Evolutionary conservation across 306 rosid species (phyloP).

Genomic region (Coriaria nepalensis): DNA sequence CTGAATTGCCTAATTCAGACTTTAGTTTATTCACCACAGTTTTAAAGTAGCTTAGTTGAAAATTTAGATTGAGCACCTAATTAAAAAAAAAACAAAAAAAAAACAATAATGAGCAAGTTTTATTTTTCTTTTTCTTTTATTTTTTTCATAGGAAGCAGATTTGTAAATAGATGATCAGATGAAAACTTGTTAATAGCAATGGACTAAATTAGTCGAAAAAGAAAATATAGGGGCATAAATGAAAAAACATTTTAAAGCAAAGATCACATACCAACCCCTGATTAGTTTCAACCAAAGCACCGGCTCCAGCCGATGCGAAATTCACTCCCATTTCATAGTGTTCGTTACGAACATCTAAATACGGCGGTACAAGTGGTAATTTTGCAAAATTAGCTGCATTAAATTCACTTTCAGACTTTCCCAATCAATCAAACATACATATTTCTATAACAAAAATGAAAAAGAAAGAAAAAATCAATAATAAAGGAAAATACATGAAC

Average conservation of each 20-base stretch:
- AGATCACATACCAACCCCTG: constrained; percentile 18
- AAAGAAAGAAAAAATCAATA: too few relatives aligned
- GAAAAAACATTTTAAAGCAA: too few relatives aligned
- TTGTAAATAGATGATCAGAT: neutral
- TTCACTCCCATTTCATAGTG: constrained; percentile 19
- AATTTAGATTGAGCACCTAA: constrained; percentile 21
- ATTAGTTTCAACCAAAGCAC: constrained; percentile 18
- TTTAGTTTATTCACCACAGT: constrained; percentile 14
- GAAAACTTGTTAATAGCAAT: neutral
- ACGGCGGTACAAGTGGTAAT: constrained; percentile 26
- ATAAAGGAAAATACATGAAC: too few relatives aligned
- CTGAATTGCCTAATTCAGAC: constrained; percentile 14
- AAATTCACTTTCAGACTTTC: constrained; percentile 1
- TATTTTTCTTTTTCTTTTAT: too few relatives aligned
- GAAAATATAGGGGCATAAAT: neutral
- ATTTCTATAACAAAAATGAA: neutral
- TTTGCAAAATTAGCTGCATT: constrained; percentile 26
- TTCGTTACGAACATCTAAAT: constrained; percentile 15
- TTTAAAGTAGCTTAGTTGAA: constrained; percentile 21
- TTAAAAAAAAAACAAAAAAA: constrained; percentile 2
- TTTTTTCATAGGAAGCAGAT: neutral
- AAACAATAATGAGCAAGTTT: neutral
- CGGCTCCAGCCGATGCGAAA: constrained; percentile 30
- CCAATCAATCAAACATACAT: neutral
- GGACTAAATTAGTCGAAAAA: neutral